Evolutionary conservation across 2,329 filamentous ascomycete species (phyloP).

Genomic region (Aspergillus luchuensis): DNA sequence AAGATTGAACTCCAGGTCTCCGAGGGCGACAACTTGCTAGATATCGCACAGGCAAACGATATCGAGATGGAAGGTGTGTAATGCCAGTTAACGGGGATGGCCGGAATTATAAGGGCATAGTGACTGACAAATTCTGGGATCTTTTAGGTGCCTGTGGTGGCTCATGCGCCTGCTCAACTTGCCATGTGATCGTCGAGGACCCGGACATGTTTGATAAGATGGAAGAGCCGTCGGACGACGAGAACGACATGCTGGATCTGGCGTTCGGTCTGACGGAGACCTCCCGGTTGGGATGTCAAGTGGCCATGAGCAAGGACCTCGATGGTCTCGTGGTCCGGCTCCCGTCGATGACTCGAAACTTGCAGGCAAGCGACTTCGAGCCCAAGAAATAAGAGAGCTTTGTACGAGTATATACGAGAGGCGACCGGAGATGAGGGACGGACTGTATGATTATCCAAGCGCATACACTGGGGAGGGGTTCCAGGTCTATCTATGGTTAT

Average conservation of each 20-base stretch:
- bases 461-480: conserved; percentile 9
- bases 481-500: conserved; percentile 7
- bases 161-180: conserved; percentile 89
- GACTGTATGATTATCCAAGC: conserved; percentile 16
- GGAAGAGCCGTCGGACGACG: conserved; percentile 74
- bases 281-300: conserved; percentile 80
- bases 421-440: background rate
- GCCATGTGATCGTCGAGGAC: conserved; percentile 81
- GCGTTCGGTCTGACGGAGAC: conserved; percentile 90
- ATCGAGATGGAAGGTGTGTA: conserved; percentile 87
- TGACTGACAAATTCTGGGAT: background rate
- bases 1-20: conserved; percentile 76
- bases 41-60: conserved; percentile 92
- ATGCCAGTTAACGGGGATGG: too few relatives aligned
- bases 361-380: conserved; percentile 91
- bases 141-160: conserved; percentile 79
- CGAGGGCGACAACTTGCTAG: conserved; percentile 88
- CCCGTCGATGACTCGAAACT: conserved; percentile 90
- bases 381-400: conserved; percentile 39
- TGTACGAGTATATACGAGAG: background rate
- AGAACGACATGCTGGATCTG: conserved; percentile 88
- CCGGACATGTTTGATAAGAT: conserved; percentile 76
- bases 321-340: conserved; percentile 83
- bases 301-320: conserved; percentile 85
- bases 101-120: background rate